Evolutionary conservation across 1,139 yeast species (phyloP).

Genomic region (Schwanniomyces etchellsii): DNA sequence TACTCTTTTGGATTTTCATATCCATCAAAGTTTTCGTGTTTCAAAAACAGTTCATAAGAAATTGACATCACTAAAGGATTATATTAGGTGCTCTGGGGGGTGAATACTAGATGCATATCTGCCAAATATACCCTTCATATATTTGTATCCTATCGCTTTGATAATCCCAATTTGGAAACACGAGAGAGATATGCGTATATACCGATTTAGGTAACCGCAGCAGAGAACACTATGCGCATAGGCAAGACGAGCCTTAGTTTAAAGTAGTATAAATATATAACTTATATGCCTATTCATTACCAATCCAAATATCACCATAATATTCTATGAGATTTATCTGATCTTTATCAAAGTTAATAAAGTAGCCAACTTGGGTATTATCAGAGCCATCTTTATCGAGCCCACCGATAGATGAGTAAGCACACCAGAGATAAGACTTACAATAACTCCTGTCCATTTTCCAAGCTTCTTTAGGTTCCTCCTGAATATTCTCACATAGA

Average conservation of each 20-base stretch:
- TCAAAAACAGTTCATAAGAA: conserved; percentile 21
- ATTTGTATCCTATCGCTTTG: background rate
- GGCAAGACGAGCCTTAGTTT: background rate
- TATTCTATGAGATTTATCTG: conserved; percentile 19
- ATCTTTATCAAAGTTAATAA: conserved; percentile 18
- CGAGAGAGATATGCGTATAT: too few relatives aligned
- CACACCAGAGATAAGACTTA: conserved; percentile 41
- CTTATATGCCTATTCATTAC: conserved; percentile 16
- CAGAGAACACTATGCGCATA: background rate
- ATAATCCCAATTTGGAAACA: background rate
- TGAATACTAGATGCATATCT: too few relatives aligned
- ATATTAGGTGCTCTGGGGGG: too few relatives aligned
- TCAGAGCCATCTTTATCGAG: conserved; percentile 16
- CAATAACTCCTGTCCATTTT: conserved; percentile 27
- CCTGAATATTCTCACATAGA: conserved; percentile 17
- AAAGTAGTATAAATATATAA: too few relatives aligned
- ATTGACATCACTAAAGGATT: too few relatives aligned
- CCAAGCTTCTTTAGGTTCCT: conserved; percentile 30
- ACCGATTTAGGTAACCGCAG: too few relatives aligned
- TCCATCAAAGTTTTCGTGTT: conserved; percentile 24
- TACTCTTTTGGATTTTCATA: conserved; percentile 35
- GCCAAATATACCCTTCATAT: too few relatives aligned
- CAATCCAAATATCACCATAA: conserved; percentile 32
- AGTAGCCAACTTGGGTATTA: conserved; percentile 19
- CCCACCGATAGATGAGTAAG: conserved; percentile 38